Evolutionary conservation across 352 stramenopile genomes (phyloP).

Genomic region (Phytophthora agathidicida): DNA sequence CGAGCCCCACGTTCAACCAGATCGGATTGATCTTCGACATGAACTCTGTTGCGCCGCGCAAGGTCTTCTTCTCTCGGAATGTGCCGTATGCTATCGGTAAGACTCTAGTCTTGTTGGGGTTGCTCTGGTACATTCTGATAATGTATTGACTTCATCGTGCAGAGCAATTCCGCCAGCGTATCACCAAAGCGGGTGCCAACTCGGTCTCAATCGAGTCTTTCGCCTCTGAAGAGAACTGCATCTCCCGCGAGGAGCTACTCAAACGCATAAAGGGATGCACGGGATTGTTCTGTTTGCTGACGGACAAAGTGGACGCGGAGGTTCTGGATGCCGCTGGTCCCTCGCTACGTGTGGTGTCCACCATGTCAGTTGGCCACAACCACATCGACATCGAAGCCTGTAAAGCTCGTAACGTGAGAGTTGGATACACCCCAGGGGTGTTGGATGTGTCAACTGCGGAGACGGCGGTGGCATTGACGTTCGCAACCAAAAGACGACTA

Average conservation of each 20-base stretch:
- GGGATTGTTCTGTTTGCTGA: conserved; percentile 73
- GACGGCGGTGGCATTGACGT: conserved; percentile 74
- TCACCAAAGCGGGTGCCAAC: conserved; percentile 22
- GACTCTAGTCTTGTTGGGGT: not conserved
- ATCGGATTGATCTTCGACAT: conserved; percentile 16
- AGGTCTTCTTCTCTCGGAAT: conserved; percentile 77
- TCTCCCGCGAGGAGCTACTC: conserved; percentile 56
- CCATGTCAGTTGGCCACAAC: conserved; percentile 92
- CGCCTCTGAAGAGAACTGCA: conserved; percentile 38
- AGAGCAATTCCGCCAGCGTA: conserved; percentile 45
- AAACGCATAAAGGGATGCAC: conserved; percentile 49
- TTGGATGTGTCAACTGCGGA: conserved; percentile 84
- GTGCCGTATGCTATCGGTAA: conserved; percentile 73
- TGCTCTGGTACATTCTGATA: too few species aligned
- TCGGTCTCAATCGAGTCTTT: conserved; percentile 33
- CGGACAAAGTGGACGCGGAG: conserved; percentile 75
- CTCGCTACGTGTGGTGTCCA: conserved; percentile 72
- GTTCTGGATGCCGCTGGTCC: conserved; percentile 61
- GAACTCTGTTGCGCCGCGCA: conserved; percentile 30
- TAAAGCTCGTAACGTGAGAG: conserved; percentile 60
- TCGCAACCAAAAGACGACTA: conserved; percentile 63
- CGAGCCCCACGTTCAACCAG: conserved; percentile 1
- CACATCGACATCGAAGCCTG: conserved; percentile 90
- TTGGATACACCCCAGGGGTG: conserved; percentile 88
- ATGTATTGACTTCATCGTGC: too few species aligned